Percentiles rank a stretch among this genome's conserved stretches.
phyloP scores from a whole-genome alignment of 2,329 filamentous ascomycete species.

The Ambrosiella cleistominuta region DNA sequence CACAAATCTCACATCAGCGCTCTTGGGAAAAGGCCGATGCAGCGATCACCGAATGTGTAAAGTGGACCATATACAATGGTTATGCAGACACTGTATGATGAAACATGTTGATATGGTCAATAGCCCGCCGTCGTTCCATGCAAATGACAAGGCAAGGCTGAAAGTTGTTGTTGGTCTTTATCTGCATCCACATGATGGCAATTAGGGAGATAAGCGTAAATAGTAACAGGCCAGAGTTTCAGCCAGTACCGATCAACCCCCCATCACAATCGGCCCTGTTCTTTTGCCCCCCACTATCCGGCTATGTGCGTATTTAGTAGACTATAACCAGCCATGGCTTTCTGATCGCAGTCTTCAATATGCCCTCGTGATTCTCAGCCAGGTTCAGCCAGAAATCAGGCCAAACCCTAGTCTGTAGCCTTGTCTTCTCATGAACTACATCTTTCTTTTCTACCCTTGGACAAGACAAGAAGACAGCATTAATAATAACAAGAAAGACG shows the following conservation, averaged over 20 bases:
- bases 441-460: neutral
- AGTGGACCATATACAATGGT: neutral
- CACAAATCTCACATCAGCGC: too few relatives aligned
- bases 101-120: neutral
- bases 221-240: neutral
- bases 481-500: neutral
- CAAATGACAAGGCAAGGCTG: neutral
- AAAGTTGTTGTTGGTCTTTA: neutral
- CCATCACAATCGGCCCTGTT: neutral
- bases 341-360: neutral
- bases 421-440: neutral
- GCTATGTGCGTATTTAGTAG: neutral
- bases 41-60: too few relatives aligned
- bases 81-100: neutral
- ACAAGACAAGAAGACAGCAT: too few relatives aligned
- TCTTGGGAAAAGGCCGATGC: too few relatives aligned
- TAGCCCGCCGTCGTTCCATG: too few relatives aligned
- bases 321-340: neutral
- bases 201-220: neutral
- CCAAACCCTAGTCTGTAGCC: neutral
- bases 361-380: neutral
- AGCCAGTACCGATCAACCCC: neutral
- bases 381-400: neutral
- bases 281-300: neutral
- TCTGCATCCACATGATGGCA: too few relatives aligned